Conservation (phyloP, 345 rosid species). For the Barbarea vulgaris region DNA sequence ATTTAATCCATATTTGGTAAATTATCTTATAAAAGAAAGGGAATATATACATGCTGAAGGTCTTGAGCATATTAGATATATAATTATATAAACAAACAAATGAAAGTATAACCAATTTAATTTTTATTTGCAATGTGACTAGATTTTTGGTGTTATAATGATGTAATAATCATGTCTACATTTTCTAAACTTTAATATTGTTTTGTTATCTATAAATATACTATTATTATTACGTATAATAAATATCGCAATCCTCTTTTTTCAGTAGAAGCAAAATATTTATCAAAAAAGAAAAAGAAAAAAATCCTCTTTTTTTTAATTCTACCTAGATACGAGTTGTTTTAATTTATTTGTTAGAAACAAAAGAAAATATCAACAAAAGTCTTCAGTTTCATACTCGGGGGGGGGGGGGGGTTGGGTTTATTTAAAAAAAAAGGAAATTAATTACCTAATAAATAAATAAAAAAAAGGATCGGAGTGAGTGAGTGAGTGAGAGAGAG, state of each 20-base stretch:
- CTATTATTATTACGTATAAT: not conserved
- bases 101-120: not conserved
- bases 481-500: conserved; percentile 24
- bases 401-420: conserved; percentile 17
- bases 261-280: no score
- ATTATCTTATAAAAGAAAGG: conserved; percentile 17
- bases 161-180: conserved; percentile 2
- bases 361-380: not conserved
- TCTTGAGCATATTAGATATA: not conserved
- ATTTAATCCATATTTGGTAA: conserved; percentile 16
- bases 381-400: conserved; percentile 42
- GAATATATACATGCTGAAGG: not conserved
- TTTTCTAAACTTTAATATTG: not conserved
- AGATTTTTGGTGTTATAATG: conserved; percentile 16
- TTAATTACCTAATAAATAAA: conserved; percentile 25
- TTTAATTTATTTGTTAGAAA: conserved; percentile 6
- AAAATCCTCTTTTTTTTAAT: conserved; percentile 1
- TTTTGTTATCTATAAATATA: not conserved
- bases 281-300: no score
- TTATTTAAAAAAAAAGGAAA: not conserved
- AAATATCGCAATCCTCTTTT: conserved; percentile 15
- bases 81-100: conserved; percentile 26
- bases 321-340: conserved; percentile 18
- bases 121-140: conserved; percentile 11
- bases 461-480: conserved; percentile 29